These are phyloP conservation scores for Mycena haematopus DNA, from an alignment of 768 basidiomycete genomes.

Conservation along the genomic window DNA sequence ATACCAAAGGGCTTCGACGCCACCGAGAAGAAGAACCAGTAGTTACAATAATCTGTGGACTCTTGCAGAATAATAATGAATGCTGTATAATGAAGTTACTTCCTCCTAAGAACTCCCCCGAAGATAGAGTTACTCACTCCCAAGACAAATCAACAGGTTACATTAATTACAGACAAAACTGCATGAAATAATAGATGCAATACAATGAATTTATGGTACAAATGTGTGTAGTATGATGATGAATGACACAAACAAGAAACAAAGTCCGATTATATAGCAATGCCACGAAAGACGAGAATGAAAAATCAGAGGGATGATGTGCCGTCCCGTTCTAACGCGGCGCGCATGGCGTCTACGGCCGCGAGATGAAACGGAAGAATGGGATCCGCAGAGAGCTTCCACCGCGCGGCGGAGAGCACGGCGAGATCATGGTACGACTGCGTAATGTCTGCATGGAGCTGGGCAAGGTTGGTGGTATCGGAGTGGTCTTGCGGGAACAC, in stretches of 20 bases:
- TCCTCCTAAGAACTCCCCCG: too few species aligned
- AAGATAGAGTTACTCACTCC: too few species aligned
- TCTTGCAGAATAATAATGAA: slow-evolving; percentile 9
- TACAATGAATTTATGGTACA: slow-evolving; percentile 18
- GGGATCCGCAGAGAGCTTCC: slow-evolving; percentile 56
- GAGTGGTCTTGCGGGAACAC: slow-evolving; percentile 44
- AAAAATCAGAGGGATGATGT: slow-evolving; percentile 8
- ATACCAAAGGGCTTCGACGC: slow-evolving; percentile 71
- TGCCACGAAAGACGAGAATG: slow-evolving; percentile 8
- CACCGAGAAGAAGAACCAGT: slow-evolving; percentile 80
- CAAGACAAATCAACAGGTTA: not conserved
- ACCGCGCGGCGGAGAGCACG: slow-evolving; percentile 59
- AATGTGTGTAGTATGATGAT: slow-evolving; percentile 16
- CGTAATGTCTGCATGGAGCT: slow-evolving; percentile 61
- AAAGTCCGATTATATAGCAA: slow-evolving; percentile 11
- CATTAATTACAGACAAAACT: slow-evolving; percentile 12
- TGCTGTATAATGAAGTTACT: not conserved
- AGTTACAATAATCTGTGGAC: slow-evolving; percentile 10
- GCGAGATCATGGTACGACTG: slow-evolving; percentile 74
- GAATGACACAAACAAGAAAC: slow-evolving; percentile 10
- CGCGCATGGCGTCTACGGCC: slow-evolving; percentile 69
- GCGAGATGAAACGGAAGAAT: slow-evolving; percentile 77
- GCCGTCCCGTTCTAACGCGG: slow-evolving; percentile 46
- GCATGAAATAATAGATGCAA: slow-evolving; percentile 9
- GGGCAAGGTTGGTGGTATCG: slow-evolving; percentile 33